Evolutionary conservation across 768 basidiomycete genomes (phyloP), one percentile per base, ranked within the genome.

Genomic region (Naganishia vaughanmartiniae): DNA sequence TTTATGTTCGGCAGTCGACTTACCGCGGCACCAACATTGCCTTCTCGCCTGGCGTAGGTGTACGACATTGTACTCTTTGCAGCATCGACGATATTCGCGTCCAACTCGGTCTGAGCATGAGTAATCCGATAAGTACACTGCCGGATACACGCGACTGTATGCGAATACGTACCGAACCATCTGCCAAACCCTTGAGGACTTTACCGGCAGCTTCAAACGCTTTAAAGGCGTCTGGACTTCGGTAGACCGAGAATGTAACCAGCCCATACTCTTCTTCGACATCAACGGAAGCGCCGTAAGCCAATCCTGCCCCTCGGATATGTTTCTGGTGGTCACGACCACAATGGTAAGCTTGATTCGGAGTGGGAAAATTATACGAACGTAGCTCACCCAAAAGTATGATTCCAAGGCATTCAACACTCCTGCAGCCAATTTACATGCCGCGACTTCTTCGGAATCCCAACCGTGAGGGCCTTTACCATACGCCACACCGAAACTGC

Each of bases 61-160:
- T 88, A 97, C 4, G 96, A 93, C 73, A 96, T 89, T 57, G 88
- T 90, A 73, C 91, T 93, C 84, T 95, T 93, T 5, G 93, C 92
- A 0, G 91, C 90, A 74, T 97, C 93, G 45, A 98, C 82, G 11
- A 88, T 87, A 0, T 90, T 89, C 66, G 88, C 85, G 46, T 92
- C 90, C 11, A 99, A 83, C 48, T 86, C 84, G 74, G 95, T 87
- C 93, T 97, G 71, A 66, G 46, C 33, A 31, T 10, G 15, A 65
- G 36, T 56, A 70, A 15, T 14, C 54, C 28, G 60, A 4, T 24
- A 4, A 28, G n/a, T 26, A 51, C 57, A 21, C 24, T 24, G 3
- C 17, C 45, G 4, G 1, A 31, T 54, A 26, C 65, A 83, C 11
- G 26, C 39, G 60, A 11, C n/a, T 24, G 21, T 5, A 26, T 5